phyloP scores from a whole-genome alignment of 352 stramenopile species.

The Phytophthora macrochlamydospora region DNA sequence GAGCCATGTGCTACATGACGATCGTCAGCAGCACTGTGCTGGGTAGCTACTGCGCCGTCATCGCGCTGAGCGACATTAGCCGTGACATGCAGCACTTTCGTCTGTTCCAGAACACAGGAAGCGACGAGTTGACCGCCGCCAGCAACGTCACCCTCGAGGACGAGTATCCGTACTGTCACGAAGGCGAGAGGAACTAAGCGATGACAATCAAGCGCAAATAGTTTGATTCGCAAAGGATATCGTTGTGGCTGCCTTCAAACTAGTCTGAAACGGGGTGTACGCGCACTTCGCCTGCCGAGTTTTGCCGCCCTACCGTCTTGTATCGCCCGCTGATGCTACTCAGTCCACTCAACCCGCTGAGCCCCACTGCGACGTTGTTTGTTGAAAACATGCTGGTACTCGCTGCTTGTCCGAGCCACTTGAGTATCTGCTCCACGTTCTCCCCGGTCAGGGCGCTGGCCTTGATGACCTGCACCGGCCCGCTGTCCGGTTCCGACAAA shows the following conservation, averaged over 20 bases:
- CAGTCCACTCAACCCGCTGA: constrained; percentile 1
- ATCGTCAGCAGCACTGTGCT: constrained; percentile 57
- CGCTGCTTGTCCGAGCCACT: constrained; percentile 53
- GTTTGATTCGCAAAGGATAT: too few species aligned
- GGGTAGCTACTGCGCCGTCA: constrained; percentile 57
- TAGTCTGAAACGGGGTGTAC: constrained; percentile 41
- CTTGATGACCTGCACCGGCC: constrained; percentile 59
- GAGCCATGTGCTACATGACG: constrained; percentile 56
- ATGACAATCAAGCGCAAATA: background rate
- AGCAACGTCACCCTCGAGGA: constrained; percentile 28
- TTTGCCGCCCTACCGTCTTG: constrained; percentile 16
- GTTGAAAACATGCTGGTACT: constrained; percentile 21
- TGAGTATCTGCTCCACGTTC: constrained; percentile 60
- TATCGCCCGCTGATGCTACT: constrained; percentile 26
- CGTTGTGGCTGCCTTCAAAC: background rate
- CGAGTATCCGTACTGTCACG: constrained; percentile 64
- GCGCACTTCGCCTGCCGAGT: constrained; percentile 27
- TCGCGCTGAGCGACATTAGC: constrained; percentile 58
- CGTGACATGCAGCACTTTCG: constrained; percentile 53
- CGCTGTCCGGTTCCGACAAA: constrained; percentile 31
- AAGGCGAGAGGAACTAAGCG: constrained; percentile 63
- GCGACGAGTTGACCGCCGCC: constrained; percentile 11
- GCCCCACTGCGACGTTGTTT: constrained; percentile 11
- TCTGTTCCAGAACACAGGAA: constrained; percentile 45
- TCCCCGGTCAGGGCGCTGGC: constrained; percentile 62